Percentiles rank a stretch among this genome's conserved stretches.
Evolutionary conservation across 1,284 basidiomycete genomes (phyloP).

Genomic region (Blastosporella zonata): DNA sequence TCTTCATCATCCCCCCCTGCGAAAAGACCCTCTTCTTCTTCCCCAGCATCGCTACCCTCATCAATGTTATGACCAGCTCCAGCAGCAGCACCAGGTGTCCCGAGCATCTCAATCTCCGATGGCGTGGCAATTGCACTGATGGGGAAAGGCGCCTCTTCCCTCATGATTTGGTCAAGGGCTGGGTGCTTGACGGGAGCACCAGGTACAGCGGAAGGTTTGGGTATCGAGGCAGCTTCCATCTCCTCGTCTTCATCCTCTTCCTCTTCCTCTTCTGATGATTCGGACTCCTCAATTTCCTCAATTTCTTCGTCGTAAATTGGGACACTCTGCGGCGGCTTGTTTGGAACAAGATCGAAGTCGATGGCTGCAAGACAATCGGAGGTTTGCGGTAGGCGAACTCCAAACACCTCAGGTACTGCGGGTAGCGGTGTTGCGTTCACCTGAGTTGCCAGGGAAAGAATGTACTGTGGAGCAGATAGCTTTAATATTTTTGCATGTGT

Average conservation of each 20-base stretch:
- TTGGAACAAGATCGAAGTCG: constrained; percentile 92
- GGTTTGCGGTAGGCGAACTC: constrained; percentile 82
- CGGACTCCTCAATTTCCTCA: constrained; percentile 73
- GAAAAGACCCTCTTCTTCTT: constrained; percentile 61
- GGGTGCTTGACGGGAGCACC: constrained; percentile 24
- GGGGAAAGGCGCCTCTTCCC: constrained; percentile 47
- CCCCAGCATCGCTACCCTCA: constrained; percentile 59
- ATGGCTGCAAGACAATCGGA: constrained; percentile 85
- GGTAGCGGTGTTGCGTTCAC: constrained; percentile 90
- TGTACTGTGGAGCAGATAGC: constrained; percentile 57
- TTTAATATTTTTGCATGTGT: constrained; percentile 3
- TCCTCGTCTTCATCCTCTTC: constrained; percentile 48
- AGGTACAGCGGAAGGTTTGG: constrained; percentile 18
- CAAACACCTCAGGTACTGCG: constrained; percentile 92
- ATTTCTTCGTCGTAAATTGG: constrained; percentile 76
- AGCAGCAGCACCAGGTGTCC: constrained; percentile 40
- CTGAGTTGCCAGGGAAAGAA: constrained; percentile 85
- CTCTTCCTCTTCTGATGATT: constrained; percentile 50
- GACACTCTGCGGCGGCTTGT: constrained; percentile 72
- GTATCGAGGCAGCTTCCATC: constrained; percentile 45
- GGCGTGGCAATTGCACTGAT: constrained; percentile 59
- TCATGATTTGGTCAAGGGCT: constrained; percentile 29
- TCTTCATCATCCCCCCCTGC: constrained; percentile 74
- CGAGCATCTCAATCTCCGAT: constrained; percentile 65
- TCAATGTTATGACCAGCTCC: constrained; percentile 41